These are phyloP conservation scores for Rhynchospora breviuscula DNA, from an alignment of 176 grass and related monocot species.

Conservation along the genomic window DNA sequence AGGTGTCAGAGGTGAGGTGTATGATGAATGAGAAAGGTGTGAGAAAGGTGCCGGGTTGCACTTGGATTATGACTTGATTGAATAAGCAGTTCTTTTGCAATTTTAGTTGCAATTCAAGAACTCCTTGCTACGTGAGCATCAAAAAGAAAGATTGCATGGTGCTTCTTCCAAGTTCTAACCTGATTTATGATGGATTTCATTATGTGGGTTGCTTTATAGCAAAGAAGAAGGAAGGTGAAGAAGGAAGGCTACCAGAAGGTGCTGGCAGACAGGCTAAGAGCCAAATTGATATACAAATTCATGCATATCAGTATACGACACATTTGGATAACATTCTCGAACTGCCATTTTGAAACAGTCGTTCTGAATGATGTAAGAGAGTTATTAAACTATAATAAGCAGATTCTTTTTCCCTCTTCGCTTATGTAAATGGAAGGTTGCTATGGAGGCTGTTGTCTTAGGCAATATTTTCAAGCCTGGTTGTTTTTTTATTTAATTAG, in stretches of 20 bases:
- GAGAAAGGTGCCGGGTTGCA: slow-evolving; percentile 62
- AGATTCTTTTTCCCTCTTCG: not conserved
- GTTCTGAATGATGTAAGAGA: not conserved
- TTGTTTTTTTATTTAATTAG: not conserved
- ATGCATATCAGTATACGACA: not conserved
- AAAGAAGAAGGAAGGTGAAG: not conserved
- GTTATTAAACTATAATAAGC: not conserved
- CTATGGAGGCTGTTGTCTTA: not conserved
- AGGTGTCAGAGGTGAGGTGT: slow-evolving; percentile 67
- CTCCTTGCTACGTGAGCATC: not conserved
- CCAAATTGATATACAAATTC: not conserved
- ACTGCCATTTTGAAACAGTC: not conserved
- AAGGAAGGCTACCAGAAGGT: not conserved
- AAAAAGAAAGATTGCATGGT: not conserved
- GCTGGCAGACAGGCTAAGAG: not conserved
- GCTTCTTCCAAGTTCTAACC: not conserved
- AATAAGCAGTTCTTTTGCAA: not conserved
- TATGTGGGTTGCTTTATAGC: not conserved
- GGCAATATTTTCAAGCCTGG: not conserved
- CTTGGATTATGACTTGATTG: slow-evolving; percentile 41
- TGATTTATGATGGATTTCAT: not conserved
- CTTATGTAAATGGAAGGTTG: not conserved
- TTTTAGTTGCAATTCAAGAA: not conserved
- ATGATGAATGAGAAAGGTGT: slow-evolving; percentile 62
- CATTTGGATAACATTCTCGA: not conserved